Percentiles rank a stretch among this genome's conserved stretches.
These are phyloP conservation scores for Pinus albicaulis DNA, from an alignment of 75 land plant genomes.

Conservation along the genomic window DNA sequence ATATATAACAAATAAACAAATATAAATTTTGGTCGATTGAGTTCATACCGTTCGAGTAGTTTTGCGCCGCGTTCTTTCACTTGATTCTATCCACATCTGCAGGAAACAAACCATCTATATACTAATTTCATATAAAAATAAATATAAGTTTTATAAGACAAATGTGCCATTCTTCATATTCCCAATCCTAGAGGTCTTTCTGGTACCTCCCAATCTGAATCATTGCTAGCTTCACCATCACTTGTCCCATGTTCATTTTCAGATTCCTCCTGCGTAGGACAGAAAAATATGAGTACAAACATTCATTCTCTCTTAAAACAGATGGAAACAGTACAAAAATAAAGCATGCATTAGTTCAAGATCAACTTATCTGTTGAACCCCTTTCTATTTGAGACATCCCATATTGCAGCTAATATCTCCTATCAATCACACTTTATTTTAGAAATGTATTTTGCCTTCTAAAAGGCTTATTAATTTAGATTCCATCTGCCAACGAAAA, in stretches of 20 bases:
- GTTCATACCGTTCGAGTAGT: constrained; percentile 14
- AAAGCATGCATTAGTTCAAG: not conserved
- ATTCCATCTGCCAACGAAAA: not conserved
- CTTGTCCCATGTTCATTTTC: constrained; percentile 15
- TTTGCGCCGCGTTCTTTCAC: constrained; percentile 21
- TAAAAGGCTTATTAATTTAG: not conserved
- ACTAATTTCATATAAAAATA: not conserved
- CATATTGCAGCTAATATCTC: not conserved
- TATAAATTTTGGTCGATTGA: not conserved
- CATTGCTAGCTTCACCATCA: constrained; percentile 4
- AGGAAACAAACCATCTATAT: constrained; percentile 2
- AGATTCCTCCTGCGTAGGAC: constrained; percentile 11
- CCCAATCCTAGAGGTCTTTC: not conserved
- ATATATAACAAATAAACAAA: not conserved
- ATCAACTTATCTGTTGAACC: not conserved
- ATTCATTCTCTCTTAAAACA: not conserved
- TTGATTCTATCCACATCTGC: constrained; percentile 24
- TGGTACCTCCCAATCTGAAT: constrained; percentile 42
- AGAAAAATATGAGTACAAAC: not conserved
- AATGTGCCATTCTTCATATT: not conserved
- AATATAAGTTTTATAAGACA: constrained; percentile 1
- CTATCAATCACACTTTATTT: not conserved
- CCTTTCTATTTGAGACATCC: not conserved
- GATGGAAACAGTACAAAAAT: not conserved
- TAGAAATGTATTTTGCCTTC: not conserved